A percentile compares a stretch with the other conserved stretches of the same genome.
phyloP scores from a whole-genome alignment of 1,139 yeast genomes.

The Saccharomyces hybrid region DNA sequence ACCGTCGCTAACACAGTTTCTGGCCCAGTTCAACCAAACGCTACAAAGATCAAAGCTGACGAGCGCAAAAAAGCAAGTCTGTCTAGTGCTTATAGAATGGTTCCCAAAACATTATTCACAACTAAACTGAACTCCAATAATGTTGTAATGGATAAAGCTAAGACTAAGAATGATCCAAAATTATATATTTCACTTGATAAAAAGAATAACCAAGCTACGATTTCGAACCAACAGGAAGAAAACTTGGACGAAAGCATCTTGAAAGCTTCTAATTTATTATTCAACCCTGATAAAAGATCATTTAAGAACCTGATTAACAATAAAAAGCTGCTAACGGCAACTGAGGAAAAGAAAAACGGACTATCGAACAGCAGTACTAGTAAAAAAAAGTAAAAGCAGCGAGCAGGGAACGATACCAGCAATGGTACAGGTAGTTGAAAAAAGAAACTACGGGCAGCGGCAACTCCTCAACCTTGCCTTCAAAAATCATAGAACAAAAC shows the following conservation, averaged over 20 bases:
- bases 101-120: slow-evolving; percentile 27
- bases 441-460: not conserved
- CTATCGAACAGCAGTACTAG: not conserved
- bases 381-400: not conserved
- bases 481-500: not conserved
- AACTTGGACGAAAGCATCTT: slow-evolving; percentile 6
- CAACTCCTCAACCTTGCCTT: not conserved
- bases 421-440: not conserved
- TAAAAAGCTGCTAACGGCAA: slow-evolving; percentile 5
- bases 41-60: slow-evolving; percentile 41
- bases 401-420: not conserved
- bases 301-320: slow-evolving; percentile 20
- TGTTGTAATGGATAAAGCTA: not conserved
- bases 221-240: not conserved
- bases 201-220: not conserved
- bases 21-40: slow-evolving; percentile 41
- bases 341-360: not conserved
- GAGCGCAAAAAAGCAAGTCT: slow-evolving; percentile 48
- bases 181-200: not conserved
- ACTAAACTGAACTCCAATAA: slow-evolving; percentile 5
- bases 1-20: slow-evolving; percentile 25
- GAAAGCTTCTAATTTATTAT: slow-evolving; percentile 15
- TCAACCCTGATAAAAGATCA: slow-evolving; percentile 20
- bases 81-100: slow-evolving; percentile 49
- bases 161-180: not conserved